Evolutionary conservation across 306 rosid genomes (phyloP).

Genomic region (Fragaria ananassa): DNA sequence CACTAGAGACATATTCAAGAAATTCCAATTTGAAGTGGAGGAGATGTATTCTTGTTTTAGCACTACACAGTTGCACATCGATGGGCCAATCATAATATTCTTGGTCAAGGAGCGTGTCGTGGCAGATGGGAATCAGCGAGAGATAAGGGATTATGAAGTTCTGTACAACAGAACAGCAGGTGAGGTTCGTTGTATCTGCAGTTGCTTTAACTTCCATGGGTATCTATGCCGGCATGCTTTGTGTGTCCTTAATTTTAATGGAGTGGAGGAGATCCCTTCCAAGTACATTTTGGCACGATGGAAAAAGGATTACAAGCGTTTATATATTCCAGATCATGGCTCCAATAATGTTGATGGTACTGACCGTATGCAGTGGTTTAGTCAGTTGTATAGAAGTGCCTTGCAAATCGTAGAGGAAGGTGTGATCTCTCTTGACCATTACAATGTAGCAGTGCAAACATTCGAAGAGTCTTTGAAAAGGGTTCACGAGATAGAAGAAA

Average conservation of each 20-base stretch:
- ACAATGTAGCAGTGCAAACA: slow-evolving; percentile 69
- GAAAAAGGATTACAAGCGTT: slow-evolving; percentile 90
- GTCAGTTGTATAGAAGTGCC: slow-evolving; percentile 67
- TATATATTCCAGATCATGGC: slow-evolving; percentile 46
- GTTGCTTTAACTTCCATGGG: slow-evolving; percentile 80
- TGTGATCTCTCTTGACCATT: slow-evolving; percentile 65
- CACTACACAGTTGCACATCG: slow-evolving; percentile 75
- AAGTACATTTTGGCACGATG: slow-evolving; percentile 66
- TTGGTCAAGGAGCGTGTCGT: slow-evolving; percentile 84
- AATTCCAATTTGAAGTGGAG: slow-evolving; percentile 85
- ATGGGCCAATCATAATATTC: slow-evolving; percentile 72
- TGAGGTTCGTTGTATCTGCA: slow-evolving; percentile 95
- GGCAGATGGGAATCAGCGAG: slow-evolving; percentile 66
- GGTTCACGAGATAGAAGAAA: slow-evolving; percentile 68
- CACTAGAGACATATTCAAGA: slow-evolving; percentile 67
- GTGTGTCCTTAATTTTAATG: slow-evolving; percentile 85
- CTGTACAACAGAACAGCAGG: slow-evolving; percentile 71
- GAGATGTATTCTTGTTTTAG: slow-evolving; percentile 93
- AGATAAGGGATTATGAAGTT: slow-evolving; percentile 84
- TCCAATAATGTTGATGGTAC: slow-evolving; percentile 31
- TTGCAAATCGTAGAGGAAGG: slow-evolving; percentile 94
- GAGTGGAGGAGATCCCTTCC: slow-evolving; percentile 85
- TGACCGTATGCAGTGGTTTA: slow-evolving; percentile 59
- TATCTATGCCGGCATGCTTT: slow-evolving; percentile 83
- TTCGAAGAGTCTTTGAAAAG: slow-evolving; percentile 70